phyloP scores from a whole-genome alignment of 805 yeast genomes.

The Candida dajiaensis region DNA sequence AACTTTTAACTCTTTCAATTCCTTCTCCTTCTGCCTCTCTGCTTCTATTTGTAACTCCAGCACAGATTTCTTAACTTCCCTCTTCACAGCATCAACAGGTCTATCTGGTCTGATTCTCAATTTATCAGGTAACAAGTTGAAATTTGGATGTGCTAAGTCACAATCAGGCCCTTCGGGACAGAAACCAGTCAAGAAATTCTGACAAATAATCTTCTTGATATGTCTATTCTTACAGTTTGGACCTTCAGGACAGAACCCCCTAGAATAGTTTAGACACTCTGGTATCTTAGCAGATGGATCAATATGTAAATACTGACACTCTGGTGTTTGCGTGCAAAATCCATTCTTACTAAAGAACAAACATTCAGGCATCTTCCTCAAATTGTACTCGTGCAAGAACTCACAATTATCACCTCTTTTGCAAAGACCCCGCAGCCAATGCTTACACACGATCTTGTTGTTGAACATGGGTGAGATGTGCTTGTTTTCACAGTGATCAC shows the following conservation, averaged over 20 bases:
- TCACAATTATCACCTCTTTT: constrained; percentile 96
- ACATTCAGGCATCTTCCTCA: constrained; percentile 96
- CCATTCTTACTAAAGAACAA: constrained; percentile 76
- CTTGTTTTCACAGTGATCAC: constrained; percentile 79
- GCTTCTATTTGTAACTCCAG: constrained; percentile 23
- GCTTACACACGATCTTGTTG: constrained; percentile 90
- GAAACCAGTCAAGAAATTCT: constrained; percentile 78
- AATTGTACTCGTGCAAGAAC: constrained; percentile 88
- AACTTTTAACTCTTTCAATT: constrained; percentile 12
- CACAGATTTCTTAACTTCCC: constrained; percentile 15
- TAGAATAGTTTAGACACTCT: constrained; percentile 73
- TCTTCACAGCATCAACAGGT: constrained; percentile 12
- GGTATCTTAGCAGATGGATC: constrained; percentile 89
- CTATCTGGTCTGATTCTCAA: constrained; percentile 31
- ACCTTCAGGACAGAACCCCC: constrained; percentile 91
- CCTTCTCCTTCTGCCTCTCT: constrained; percentile 17
- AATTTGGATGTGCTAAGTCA: constrained; percentile 78
- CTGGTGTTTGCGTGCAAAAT: constrained; percentile 87
- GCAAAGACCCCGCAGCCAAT: constrained; percentile 96
- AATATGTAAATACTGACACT: constrained; percentile 86
- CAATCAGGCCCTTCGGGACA: constrained; percentile 81
- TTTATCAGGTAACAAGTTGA: constrained; percentile 42
- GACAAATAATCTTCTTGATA: constrained; percentile 69
- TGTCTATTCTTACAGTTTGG: constrained; percentile 82
- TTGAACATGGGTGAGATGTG: constrained; percentile 65